These are phyloP conservation scores for Suillus brevipes DNA, from an alignment of 768 basidiomycete genomes.

Conservation along the genomic window DNA sequence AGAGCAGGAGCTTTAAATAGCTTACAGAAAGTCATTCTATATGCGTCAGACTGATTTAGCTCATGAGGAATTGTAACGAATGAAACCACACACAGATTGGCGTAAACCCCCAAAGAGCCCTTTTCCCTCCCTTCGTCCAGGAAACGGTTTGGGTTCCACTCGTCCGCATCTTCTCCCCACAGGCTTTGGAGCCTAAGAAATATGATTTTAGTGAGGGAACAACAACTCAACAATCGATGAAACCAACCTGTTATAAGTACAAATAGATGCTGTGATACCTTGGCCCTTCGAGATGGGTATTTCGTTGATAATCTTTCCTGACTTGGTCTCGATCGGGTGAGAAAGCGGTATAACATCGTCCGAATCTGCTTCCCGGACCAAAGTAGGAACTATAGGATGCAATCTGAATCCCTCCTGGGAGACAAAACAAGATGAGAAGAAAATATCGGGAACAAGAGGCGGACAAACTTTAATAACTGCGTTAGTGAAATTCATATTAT, in stretches of 20 bases:
- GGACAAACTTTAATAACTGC: constrained; percentile 34
- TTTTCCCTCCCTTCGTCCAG: constrained; percentile 10
- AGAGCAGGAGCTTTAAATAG: not conserved
- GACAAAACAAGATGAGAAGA: not conserved
- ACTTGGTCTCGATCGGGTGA: constrained; percentile 27
- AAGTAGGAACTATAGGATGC: constrained; percentile 31
- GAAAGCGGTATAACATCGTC: constrained; percentile 38
- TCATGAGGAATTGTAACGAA: not conserved
- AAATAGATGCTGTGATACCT: constrained; percentile 15
- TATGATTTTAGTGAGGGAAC: not conserved
- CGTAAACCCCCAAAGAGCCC: constrained; percentile 10
- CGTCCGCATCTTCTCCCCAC: constrained; percentile 24
- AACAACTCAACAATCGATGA: not conserved
- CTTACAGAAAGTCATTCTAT: constrained; percentile 17
- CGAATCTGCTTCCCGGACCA: constrained; percentile 25
- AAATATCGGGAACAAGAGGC: not conserved
- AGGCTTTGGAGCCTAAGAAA: constrained; percentile 10
- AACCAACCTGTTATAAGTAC: constrained; percentile 34
- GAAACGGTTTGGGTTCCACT: constrained; percentile 23
- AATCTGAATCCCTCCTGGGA: constrained; percentile 31
- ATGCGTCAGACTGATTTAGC: not conserved
- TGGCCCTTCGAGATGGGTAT: constrained; percentile 23
- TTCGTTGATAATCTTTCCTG: constrained; percentile 20
- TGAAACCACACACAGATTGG: constrained; percentile 13
- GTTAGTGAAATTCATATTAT: constrained; percentile 32